These are phyloP conservation scores for Licmophora abbreviata DNA, from an alignment of 108 stramenopile genomes.

Conservation along the genomic window DNA sequence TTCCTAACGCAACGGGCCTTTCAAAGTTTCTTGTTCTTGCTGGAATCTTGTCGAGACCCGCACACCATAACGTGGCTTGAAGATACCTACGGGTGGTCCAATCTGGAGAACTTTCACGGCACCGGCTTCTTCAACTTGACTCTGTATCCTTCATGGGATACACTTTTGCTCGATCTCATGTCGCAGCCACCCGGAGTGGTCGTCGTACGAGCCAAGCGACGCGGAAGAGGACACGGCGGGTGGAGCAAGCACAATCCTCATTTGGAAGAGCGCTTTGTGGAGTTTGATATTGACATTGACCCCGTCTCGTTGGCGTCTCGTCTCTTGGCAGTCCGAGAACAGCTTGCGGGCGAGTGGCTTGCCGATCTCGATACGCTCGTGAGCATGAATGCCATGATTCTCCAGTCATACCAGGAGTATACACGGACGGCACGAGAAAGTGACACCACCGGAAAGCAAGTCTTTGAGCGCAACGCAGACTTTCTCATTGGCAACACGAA, in stretches of 20 bases:
- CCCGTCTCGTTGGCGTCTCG: slow-evolving; percentile 55
- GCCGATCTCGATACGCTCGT: slow-evolving; percentile 52
- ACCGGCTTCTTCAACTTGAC: slow-evolving; percentile 66
- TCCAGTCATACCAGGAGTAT: slow-evolving; percentile 29
- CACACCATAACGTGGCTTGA: slow-evolving; percentile 60
- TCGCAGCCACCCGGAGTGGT: slow-evolving; percentile 34
- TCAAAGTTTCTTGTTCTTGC: slow-evolving; percentile 69
- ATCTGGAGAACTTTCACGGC: slow-evolving; percentile 55
- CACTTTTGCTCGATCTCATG: slow-evolving; percentile 49
- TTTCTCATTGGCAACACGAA: slow-evolving; percentile 33
- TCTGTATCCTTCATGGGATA: slow-evolving; percentile 53
- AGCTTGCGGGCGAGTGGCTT: slow-evolving; percentile 64
- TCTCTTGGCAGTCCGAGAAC: slow-evolving; percentile 64
- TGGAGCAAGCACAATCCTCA: slow-evolving; percentile 50
- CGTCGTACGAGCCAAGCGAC: slow-evolving; percentile 15
- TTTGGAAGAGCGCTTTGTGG: slow-evolving; percentile 35
- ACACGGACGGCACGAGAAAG: slow-evolving; percentile 3
- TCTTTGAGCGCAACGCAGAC: slow-evolving; percentile 45
- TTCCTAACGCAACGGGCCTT: slow-evolving; percentile 73
- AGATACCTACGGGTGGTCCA: slow-evolving; percentile 11
- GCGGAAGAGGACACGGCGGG: slow-evolving; percentile 22
- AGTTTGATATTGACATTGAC: slow-evolving; percentile 59
- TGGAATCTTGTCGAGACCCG: slow-evolving; percentile 62
- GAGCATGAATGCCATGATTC: slow-evolving; percentile 36
- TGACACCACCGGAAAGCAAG: not conserved